A percentile compares a stretch with the other conserved stretches of the same genome.
Evolutionary conservation across 805 yeast species (phyloP).

Genomic region (Ogataea corticis): DNA sequence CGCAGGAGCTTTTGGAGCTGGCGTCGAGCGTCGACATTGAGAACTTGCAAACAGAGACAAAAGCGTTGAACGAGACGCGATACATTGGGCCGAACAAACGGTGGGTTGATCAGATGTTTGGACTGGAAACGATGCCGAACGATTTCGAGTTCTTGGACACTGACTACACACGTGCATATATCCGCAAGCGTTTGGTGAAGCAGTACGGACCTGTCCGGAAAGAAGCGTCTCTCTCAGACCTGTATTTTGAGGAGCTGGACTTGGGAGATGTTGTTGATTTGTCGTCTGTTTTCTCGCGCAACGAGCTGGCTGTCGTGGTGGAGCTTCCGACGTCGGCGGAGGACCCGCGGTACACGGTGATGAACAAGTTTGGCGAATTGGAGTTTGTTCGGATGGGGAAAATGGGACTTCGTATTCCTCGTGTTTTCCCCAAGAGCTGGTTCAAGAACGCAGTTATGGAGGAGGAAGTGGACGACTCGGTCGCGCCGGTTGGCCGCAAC

Average conservation of each 20-base stretch:
- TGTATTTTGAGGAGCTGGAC: slow-evolving; percentile 33
- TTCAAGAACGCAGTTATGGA: slow-evolving; percentile 31
- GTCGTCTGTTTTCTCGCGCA: slow-evolving; percentile 39
- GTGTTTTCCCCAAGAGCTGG: slow-evolving; percentile 44
- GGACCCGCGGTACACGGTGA: slow-evolving; percentile 58
- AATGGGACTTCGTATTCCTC: slow-evolving; percentile 56
- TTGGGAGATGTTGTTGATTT: slow-evolving; percentile 69
- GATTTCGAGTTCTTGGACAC: slow-evolving; percentile 22
- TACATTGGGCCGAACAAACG: slow-evolving; percentile 31
- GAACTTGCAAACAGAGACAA: slow-evolving; percentile 23
- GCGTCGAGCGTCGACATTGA: slow-evolving; percentile 32
- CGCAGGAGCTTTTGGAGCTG: slow-evolving; percentile 31
- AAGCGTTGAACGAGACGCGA: slow-evolving; percentile 24
- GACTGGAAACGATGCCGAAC: slow-evolving; percentile 9
- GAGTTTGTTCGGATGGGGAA: slow-evolving; percentile 45
- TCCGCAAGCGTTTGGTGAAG: slow-evolving; percentile 6
- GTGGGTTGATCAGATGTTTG: slow-evolving; percentile 28
- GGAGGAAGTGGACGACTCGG: slow-evolving; percentile 22
- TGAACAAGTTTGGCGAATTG: slow-evolving; percentile 58
- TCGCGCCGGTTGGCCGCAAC: slow-evolving; percentile 35
- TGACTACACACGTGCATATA: slow-evolving; percentile 4
- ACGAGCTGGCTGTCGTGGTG: slow-evolving; percentile 54
- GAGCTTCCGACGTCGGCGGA: slow-evolving; percentile 49
- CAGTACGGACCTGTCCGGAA: slow-evolving; percentile 6
- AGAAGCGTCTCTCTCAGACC: slow-evolving; percentile 18